Percentiles rank a stretch among this genome's conserved stretches.
These are phyloP conservation scores for Leccinum uliginosum DNA, from an alignment of 768 basidiomycete genomes.

Conservation along the genomic window DNA sequence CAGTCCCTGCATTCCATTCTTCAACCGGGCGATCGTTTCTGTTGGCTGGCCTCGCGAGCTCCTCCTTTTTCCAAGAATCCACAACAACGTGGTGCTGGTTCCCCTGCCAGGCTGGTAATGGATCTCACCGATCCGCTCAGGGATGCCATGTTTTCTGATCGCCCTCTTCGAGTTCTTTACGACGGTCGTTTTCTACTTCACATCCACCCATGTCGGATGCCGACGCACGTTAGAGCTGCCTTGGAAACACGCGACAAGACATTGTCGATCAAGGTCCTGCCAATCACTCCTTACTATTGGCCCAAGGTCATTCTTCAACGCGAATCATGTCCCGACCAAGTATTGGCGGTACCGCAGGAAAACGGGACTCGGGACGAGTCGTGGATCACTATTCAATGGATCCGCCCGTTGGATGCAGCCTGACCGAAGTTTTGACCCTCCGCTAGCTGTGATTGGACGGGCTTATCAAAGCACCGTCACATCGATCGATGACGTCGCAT, in stretches of 20 bases:
- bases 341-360: conserved; percentile 19
- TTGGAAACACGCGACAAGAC: conserved; percentile 21
- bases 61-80: conserved; percentile 42
- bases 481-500: too few species aligned
- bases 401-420: conserved; percentile 35
- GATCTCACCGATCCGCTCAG: conserved; percentile 38
- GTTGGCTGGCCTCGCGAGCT: conserved; percentile 62
- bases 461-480: too few species aligned
- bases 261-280: conserved; percentile 32
- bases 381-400: conserved; percentile 45
- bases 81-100: conserved; percentile 19
- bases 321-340: conserved; percentile 15
- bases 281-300: conserved; percentile 43
- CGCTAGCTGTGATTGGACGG: too few species aligned
- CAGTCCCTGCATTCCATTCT: conserved; percentile 13
- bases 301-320: conserved; percentile 39
- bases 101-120: conserved; percentile 29
- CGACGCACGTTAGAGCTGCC: conserved; percentile 30
- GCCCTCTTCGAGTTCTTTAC: conserved; percentile 43
- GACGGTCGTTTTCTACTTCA: conserved; percentile 61
- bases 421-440: neutral
- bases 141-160: conserved; percentile 12
- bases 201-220: conserved; percentile 43
- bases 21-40: conserved; percentile 28
- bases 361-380: conserved; percentile 16